Evolutionary conservation across 495 filamentous ascomycete species (phyloP).

Genomic region (Neurospora africana): DNA sequence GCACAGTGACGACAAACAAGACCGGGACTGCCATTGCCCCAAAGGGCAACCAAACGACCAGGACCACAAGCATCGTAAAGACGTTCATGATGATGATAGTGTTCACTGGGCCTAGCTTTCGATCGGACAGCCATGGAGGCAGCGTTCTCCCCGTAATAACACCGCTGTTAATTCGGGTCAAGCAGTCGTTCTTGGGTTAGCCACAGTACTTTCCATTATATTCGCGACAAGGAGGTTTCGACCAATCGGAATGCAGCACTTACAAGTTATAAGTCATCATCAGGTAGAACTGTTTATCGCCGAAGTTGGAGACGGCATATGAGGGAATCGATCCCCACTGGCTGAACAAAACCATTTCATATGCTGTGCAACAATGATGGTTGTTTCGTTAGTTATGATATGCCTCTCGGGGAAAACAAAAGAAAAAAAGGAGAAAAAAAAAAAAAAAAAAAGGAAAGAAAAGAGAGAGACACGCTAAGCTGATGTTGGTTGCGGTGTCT

Average conservation of each 20-base stretch:
- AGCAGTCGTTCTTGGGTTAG: not conserved
- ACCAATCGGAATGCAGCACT: slow-evolving; percentile 1
- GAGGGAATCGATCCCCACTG: slow-evolving; percentile 23
- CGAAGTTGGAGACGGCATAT: slow-evolving; percentile 17
- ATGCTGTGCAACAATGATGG: slow-evolving; percentile 4
- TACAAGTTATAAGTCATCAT: slow-evolving; percentile 26
- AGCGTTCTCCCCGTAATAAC: slow-evolving; percentile 18
- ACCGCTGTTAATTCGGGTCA: slow-evolving; percentile 8
- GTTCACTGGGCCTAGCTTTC: slow-evolving; percentile 18
- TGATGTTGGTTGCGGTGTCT: not conserved
- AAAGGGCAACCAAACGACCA: slow-evolving; percentile 17
- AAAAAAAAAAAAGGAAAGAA: no score
- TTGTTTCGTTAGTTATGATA: not conserved
- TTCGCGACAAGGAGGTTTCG: not conserved
- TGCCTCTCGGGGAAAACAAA: not conserved
- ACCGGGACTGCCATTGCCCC: slow-evolving; percentile 8
- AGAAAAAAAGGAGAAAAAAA: no score
- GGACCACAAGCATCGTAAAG: slow-evolving; percentile 13
- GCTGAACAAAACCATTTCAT: slow-evolving; percentile 21
- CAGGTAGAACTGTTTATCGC: slow-evolving; percentile 18
- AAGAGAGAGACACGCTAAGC: not conserved
- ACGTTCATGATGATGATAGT: slow-evolving; percentile 17
- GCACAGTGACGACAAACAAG: slow-evolving; percentile 13
- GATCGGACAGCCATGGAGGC: slow-evolving; percentile 17
- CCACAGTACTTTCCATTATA: not conserved